Evolutionary conservation across 345 rosid species (phyloP), one percentile per base, ranked within the genome.

Genomic region (Abelmoschus esculentus): DNA sequence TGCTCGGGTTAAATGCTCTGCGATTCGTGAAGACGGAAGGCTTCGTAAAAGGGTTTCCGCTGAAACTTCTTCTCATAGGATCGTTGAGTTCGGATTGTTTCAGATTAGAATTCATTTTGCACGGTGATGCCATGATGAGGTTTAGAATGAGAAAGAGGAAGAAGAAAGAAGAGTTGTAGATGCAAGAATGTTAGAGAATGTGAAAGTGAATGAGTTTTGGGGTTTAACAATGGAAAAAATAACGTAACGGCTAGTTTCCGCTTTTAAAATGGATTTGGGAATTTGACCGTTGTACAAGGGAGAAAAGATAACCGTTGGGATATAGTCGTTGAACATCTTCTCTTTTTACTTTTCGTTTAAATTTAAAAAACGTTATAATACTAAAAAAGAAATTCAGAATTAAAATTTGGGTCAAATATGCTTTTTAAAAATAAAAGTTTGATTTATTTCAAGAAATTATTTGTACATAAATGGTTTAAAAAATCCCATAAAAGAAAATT

Each of bases 161-260:
- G 54, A 28, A 61, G 9, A 63, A 73, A 5, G 54, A 28, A 8
- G 53, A 46, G 58, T 49, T 12, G 56, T 12, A 17, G 28, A 18
- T 17, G 57, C 57, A 53, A 53, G 57, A 53, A 70, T 76, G 66
- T 62, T 38, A 74, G 18, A 46, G 77, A 63, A 36, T 47, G 17
- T 72, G 17, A 70, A 69, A 77, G 56, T 22, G 26, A 22, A 22
- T 0, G 53, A 47, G 68, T 29, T 19, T 36, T 14, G 15, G 7
- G 55, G 18, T 7, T 50, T 50, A 1, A 5, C 19, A 6, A 50
- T 50, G 55, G n/a, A 50, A 2, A 50, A 2, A 22, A 22, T 59
- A 22, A 69, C 10, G 79, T 83, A 83, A 83, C 84, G 83, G 82
- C 77, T 80, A 78, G 68, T 57, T 61, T 32, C 2, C 34, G 7